Evolutionary conservation across 2,329 filamentous ascomycete species (phyloP).

Genomic region (Cadophora sp.): DNA sequence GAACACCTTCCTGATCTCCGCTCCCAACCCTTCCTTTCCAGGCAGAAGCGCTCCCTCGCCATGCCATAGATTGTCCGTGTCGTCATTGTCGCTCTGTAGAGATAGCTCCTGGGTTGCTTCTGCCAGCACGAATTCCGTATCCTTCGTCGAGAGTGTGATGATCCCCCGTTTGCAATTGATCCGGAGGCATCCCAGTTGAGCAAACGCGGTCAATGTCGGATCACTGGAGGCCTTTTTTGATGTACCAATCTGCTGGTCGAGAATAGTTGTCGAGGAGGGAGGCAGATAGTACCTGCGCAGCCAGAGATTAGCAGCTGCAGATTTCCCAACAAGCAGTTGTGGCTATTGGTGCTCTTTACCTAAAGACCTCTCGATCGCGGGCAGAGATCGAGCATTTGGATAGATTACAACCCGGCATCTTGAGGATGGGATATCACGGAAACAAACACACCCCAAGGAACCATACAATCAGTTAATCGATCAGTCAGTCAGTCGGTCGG

Average conservation of each 20-base stretch:
- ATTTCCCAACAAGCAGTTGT: not conserved
- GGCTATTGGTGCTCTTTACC: constrained; percentile 27
- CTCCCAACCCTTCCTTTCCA: constrained; percentile 28
- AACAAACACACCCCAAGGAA: not conserved
- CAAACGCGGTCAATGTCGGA: constrained; percentile 52
- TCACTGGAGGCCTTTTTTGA: constrained; percentile 42
- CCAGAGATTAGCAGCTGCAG: not conserved
- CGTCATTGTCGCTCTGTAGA: constrained; percentile 40
- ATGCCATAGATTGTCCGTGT: constrained; percentile 42
- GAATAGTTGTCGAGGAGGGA: not conserved
- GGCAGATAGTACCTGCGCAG: constrained; percentile 36
- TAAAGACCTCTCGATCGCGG: constrained; percentile 40
- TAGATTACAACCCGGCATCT: constrained; percentile 9
- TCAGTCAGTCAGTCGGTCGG: not conserved
- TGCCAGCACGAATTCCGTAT: constrained; percentile 40
- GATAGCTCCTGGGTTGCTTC: constrained; percentile 39
- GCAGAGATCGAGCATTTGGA: constrained; percentile 20
- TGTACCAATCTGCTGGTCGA: constrained; percentile 16
- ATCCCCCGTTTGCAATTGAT: constrained; percentile 55
- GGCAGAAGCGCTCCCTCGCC: constrained; percentile 36
- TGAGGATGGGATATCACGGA: not conserved
- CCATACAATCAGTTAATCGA: not conserved
- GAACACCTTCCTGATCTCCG: constrained; percentile 34
- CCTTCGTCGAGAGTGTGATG: constrained; percentile 47
- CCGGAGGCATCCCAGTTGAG: constrained; percentile 58